Conservation (phyloP, 345 rosid species). For the Eucalyptus virginea region DNA sequence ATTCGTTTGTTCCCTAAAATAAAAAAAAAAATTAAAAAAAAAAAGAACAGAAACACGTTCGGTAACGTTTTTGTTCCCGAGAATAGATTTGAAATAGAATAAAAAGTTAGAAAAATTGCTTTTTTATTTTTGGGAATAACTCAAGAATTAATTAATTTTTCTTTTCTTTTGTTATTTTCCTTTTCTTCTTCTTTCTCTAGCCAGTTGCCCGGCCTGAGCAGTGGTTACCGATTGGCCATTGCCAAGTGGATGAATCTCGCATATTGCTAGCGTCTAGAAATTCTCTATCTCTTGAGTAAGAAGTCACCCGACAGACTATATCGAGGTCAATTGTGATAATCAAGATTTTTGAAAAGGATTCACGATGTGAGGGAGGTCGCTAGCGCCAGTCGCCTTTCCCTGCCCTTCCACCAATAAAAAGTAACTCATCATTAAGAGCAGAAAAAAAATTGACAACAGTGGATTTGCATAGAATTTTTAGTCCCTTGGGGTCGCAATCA, state of each 20-base stretch:
- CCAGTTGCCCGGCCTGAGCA: fast-evolving
- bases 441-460: not conserved
- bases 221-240: no score
- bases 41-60: fast-evolving
- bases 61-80: fast-evolving
- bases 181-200: no score
- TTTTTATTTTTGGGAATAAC: no score
- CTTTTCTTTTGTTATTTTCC: no score
- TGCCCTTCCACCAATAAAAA: not conserved
- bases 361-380: not conserved
- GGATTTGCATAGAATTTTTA: not conserved
- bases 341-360: not conserved
- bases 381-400: not conserved
- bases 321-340: not conserved
- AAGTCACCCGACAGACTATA: not conserved
- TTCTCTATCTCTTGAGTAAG: not conserved
- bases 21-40: no score
- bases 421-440: not conserved
- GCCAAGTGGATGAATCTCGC: not conserved
- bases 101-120: no score
- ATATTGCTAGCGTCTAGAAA: not conserved
- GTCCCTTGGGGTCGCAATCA: not conserved
- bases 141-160: no score
- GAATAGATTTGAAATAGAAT: no score
- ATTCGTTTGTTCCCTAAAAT: no score